These are phyloP conservation scores for Hemileccinum impolitum DNA, from an alignment of 768 basidiomycete genomes.

Conservation along the genomic window DNA sequence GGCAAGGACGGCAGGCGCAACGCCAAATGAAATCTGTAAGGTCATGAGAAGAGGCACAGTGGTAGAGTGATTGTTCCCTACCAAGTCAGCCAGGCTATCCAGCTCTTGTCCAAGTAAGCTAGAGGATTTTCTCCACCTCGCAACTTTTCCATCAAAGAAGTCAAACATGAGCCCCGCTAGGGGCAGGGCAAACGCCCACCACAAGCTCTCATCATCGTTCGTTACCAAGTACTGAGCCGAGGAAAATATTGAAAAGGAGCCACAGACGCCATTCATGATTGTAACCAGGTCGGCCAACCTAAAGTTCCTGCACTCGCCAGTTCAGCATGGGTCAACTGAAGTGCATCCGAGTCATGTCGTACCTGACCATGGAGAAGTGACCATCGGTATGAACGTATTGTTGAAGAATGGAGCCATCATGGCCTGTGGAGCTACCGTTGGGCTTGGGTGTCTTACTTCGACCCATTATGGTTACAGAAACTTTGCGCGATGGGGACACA, in stretches of 20 bases:
- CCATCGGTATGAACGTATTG: constrained; percentile 88
- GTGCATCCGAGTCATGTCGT: constrained; percentile 10
- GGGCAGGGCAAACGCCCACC: constrained; percentile 85
- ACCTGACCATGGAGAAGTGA: constrained; percentile 98
- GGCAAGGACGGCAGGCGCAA: constrained; percentile 90
- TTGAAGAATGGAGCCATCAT: constrained; percentile 48
- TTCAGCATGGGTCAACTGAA: constrained; percentile 17
- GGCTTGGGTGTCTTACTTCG: constrained; percentile 29
- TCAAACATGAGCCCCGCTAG: constrained; percentile 96
- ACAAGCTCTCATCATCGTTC: constrained; percentile 74
- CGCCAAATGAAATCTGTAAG: constrained; percentile 90
- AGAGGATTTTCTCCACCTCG: constrained; percentile 92
- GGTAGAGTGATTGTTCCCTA: constrained; percentile 28
- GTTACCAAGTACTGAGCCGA: constrained; percentile 85
- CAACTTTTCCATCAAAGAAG: constrained; percentile 96
- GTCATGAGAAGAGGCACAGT: constrained; percentile 2
- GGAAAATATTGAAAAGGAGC: constrained; percentile 91
- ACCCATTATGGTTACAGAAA: constrained; percentile 16
- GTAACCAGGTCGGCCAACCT: constrained; percentile 97
- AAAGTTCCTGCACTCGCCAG: constrained; percentile 68
- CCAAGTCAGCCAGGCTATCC: constrained; percentile 94
- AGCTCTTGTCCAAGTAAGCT: constrained; percentile 97
- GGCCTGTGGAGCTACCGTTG: constrained; percentile 15
- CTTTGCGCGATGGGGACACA: not conserved
- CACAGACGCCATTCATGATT: constrained; percentile 98